These are phyloP conservation scores for Borovskyia barvae DNA, from an alignment of 208 protist species.

Conservation along the genomic window DNA sequence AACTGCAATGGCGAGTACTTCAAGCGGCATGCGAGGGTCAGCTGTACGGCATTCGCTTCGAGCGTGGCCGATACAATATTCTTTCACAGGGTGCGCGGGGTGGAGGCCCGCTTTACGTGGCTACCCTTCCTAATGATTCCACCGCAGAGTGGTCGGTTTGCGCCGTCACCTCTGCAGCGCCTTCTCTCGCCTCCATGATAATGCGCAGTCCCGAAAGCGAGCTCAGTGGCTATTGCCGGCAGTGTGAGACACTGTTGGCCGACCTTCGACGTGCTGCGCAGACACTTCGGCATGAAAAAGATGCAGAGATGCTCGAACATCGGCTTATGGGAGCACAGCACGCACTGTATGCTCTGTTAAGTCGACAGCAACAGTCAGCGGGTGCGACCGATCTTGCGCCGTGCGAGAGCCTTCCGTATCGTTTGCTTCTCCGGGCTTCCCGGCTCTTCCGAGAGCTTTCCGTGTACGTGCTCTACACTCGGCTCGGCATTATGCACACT, in stretches of 20 bases:
- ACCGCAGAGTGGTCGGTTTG: constrained; percentile 25
- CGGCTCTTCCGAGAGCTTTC: constrained; percentile 32
- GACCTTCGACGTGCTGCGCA: constrained; percentile 14
- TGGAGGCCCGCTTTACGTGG: constrained; percentile 45
- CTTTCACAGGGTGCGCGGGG: constrained; percentile 54
- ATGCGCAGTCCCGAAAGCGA: constrained; percentile 37
- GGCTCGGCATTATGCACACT: constrained; percentile 18
- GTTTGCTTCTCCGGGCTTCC: constrained; percentile 29
- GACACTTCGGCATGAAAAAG: not conserved
- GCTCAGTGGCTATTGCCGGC: constrained; percentile 39
- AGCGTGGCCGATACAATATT: constrained; percentile 44
- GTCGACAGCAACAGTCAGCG: constrained; percentile 43
- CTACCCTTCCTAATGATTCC: constrained; percentile 33
- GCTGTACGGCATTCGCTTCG: constrained; percentile 42
- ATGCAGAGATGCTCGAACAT: constrained; percentile 24
- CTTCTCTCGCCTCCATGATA: constrained; percentile 35
- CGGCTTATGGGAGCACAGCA: constrained; percentile 45
- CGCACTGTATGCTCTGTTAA: constrained; percentile 46
- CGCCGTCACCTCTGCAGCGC: not conserved
- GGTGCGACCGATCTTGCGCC: constrained; percentile 30
- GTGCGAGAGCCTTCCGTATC: constrained; percentile 39
- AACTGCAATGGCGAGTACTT: constrained; percentile 18
- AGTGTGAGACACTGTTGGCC: constrained; percentile 26
- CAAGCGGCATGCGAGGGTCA: constrained; percentile 23
- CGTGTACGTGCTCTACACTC: constrained; percentile 26